Percentiles rank a stretch among this genome's conserved stretches.
phyloP scores from a whole-genome alignment of 768 basidiomycete genomes.

The Chalciporus chontae region DNA sequence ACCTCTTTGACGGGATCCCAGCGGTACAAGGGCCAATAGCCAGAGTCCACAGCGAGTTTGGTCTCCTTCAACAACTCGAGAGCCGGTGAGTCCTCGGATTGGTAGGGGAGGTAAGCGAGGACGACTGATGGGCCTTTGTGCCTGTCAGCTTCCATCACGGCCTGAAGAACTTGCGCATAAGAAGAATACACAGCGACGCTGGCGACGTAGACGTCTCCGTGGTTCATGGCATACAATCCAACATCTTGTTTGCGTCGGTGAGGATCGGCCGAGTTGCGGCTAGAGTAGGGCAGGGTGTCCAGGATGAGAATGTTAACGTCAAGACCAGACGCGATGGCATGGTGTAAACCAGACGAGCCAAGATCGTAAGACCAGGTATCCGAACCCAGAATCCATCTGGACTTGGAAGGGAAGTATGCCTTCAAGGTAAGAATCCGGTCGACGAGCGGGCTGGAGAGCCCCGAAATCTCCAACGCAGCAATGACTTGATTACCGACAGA shows the following conservation, averaged over 20 bases:
- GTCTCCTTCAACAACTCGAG: slow-evolving; percentile 96
- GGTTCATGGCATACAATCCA: slow-evolving; percentile 97
- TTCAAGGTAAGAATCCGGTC: slow-evolving; percentile 57
- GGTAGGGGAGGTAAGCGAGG: slow-evolving; percentile 91
- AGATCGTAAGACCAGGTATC: slow-evolving; percentile 98
- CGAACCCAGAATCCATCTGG: slow-evolving; percentile 96
- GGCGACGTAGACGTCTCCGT: slow-evolving; percentile 94
- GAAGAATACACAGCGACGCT: slow-evolving; percentile 95
- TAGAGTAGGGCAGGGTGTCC: slow-evolving; percentile 87
- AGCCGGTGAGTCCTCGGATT: slow-evolving; percentile 68
- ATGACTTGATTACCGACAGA: slow-evolving; percentile 57
- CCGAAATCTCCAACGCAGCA: slow-evolving; percentile 41
- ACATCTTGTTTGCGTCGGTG: slow-evolving; percentile 91
- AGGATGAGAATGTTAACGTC: slow-evolving; percentile 95
- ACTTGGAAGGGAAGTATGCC: slow-evolving; percentile 61
- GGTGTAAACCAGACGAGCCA: slow-evolving; percentile 92
- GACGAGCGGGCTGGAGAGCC: slow-evolving; percentile 41
- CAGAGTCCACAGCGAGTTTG: slow-evolving; percentile 91
- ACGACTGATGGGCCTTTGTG: slow-evolving; percentile 90
- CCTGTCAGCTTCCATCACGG: slow-evolving; percentile 85
- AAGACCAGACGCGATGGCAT: slow-evolving; percentile 84
- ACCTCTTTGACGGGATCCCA: slow-evolving; percentile 90
- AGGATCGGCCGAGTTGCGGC: slow-evolving; percentile 64
- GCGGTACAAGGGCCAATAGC: slow-evolving; percentile 97
- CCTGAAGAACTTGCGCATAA: slow-evolving; percentile 90